A percentile compares a stretch with the other conserved stretches of the same genome.
Conservation (phyloP, 1,139 yeast species). For the Hyphopichia pseudoburtonii region DNA sequence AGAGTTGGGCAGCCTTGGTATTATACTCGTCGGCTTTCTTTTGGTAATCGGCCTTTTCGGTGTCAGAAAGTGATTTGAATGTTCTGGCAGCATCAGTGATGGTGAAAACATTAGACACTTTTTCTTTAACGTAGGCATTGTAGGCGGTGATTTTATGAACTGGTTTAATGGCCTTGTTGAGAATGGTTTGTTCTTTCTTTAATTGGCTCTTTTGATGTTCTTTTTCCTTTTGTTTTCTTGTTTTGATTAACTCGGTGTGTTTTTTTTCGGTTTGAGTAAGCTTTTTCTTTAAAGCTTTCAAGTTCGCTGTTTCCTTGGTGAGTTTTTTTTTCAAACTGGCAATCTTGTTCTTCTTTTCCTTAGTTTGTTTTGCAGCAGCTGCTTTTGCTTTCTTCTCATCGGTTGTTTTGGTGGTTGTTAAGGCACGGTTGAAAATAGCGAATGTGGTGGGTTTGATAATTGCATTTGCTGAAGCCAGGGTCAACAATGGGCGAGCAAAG, state of each 20-base stretch:
- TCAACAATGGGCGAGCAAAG: too few relatives aligned
- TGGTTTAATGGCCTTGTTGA: constrained; percentile 26
- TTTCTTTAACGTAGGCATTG: constrained; percentile 29
- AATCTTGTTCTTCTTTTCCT: constrained; percentile 10
- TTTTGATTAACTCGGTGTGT: constrained; percentile 7
- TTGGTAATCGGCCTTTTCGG: constrained; percentile 26
- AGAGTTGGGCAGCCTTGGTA: constrained; percentile 22
- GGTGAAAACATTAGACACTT: too few relatives aligned
- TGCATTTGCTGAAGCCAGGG: too few relatives aligned
- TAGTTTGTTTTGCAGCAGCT: background rate
- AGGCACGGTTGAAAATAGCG: too few relatives aligned
- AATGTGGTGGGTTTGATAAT: too few relatives aligned
- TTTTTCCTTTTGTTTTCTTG: constrained; percentile 11
- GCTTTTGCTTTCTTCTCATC: background rate
- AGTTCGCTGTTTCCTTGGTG: constrained; percentile 22
- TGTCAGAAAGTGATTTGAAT: constrained; percentile 24
- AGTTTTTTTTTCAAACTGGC: constrained; percentile 16
- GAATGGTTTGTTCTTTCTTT: constrained; percentile 20
- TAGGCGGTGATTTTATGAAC: constrained; percentile 27
- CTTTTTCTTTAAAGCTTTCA: constrained; percentile 19
- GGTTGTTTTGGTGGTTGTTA: background rate
- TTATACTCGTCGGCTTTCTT: constrained; percentile 28
- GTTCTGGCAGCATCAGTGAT: constrained; percentile 15
- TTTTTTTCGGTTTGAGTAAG: constrained; percentile 16
- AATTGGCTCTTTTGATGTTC: constrained; percentile 8